Conservation (phyloP, 305 asterid species). For the Stenogyne calaminthoides region DNA sequence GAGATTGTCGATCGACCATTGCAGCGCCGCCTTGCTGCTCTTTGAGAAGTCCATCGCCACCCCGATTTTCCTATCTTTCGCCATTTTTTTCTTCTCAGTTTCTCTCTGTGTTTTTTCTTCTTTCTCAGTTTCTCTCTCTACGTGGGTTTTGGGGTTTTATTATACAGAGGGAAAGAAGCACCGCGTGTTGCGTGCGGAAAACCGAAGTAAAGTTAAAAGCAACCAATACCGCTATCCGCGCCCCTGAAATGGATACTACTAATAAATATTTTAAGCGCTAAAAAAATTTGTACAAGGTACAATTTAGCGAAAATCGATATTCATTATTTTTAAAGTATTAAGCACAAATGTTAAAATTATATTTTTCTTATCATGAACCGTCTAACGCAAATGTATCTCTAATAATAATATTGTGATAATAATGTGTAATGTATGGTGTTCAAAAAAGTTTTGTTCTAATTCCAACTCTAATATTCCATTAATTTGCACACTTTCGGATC, state of each 20-base stretch:
- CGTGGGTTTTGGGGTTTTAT: not conserved
- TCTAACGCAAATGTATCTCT: too few relatives aligned
- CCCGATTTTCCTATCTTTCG: slow-evolving; percentile 52
- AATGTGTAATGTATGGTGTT: too few relatives aligned
- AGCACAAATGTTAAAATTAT: too few relatives aligned
- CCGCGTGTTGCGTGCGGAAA: slow-evolving; percentile 17
- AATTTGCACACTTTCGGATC: not conserved
- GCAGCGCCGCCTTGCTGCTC: slow-evolving; percentile 81
- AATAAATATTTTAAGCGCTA: too few relatives aligned
- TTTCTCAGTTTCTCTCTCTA: not conserved
- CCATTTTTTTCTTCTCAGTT: slow-evolving; percentile 21
- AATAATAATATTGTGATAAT: too few relatives aligned
- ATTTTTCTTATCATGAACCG: too few relatives aligned
- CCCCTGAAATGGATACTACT: not conserved
- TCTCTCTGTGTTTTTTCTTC: not conserved
- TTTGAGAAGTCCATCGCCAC: slow-evolving; percentile 85
- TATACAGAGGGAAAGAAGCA: not conserved
- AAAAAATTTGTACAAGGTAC: too few relatives aligned
- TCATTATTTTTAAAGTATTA: too few relatives aligned
- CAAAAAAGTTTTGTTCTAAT: too few relatives aligned
- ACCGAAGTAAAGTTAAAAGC: slow-evolving; percentile 9
- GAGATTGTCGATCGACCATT: slow-evolving; percentile 84
- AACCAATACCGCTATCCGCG: not conserved
- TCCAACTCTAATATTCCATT: not conserved
- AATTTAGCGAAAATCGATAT: too few relatives aligned